These are phyloP conservation scores for Actinomortierella ambigua DNA, from an alignment of 371 early-diverging fungal species.

Conservation along the genomic window DNA sequence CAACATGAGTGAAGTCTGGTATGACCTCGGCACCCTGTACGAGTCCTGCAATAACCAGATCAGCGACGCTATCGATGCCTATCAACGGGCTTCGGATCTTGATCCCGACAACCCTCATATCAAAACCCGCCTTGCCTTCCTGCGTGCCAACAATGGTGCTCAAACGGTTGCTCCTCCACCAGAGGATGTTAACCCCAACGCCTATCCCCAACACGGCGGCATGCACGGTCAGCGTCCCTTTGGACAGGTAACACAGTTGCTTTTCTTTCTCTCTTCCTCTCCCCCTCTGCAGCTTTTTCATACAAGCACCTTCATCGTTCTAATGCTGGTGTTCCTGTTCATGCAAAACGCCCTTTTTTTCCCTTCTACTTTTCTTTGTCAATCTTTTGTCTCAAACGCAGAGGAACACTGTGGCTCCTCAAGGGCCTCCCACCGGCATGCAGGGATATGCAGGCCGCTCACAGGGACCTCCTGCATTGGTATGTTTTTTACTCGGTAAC, in stretches of 20 bases:
- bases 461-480: slow-evolving; percentile 38
- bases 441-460: slow-evolving; percentile 41
- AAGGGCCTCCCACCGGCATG: slow-evolving; percentile 49
- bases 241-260: slow-evolving; percentile 19
- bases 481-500: slow-evolving; percentile 4
- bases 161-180: slow-evolving; percentile 60
- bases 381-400: not conserved
- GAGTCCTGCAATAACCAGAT: slow-evolving; percentile 98
- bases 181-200: slow-evolving; percentile 61
- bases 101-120: slow-evolving; percentile 87
- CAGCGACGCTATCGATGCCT: slow-evolving; percentile 96
- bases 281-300: slow-evolving; percentile 1
- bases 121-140: slow-evolving; percentile 73
- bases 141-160: slow-evolving; percentile 44
- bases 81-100: slow-evolving; percentile 89
- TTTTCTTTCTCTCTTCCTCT: not conserved
- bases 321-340: not conserved
- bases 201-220: slow-evolving; percentile 30
- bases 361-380: not conserved
- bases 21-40: slow-evolving; percentile 94
- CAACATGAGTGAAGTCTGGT: slow-evolving; percentile 96
- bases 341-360: not conserved
- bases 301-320: not conserved
- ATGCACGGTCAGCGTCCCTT: slow-evolving; percentile 33
- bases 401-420: slow-evolving; percentile 42